These are phyloP conservation scores for Aspergillus transmontanensis DNA, from an alignment of 2,329 filamentous ascomycete species.

Conservation along the genomic window DNA sequence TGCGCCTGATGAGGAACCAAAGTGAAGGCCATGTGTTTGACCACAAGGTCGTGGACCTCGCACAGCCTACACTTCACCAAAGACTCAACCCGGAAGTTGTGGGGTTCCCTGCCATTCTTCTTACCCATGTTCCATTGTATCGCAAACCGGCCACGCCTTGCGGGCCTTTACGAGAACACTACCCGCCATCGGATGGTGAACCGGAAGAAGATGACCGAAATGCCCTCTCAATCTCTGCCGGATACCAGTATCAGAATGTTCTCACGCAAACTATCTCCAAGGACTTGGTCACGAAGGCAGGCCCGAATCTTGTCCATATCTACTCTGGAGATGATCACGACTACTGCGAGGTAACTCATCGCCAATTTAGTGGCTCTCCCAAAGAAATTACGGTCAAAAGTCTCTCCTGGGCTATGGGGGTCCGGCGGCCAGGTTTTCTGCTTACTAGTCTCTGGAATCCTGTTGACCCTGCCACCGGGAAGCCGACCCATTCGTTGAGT, in stretches of 20 bases:
- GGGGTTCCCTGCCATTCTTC: slow-evolving; percentile 82
- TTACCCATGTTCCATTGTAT: slow-evolving; percentile 90
- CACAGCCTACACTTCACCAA: slow-evolving; percentile 41
- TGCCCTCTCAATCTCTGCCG: slow-evolving; percentile 73
- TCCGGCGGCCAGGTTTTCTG: slow-evolving; percentile 81
- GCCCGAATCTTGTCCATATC: slow-evolving; percentile 74
- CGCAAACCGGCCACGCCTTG: slow-evolving; percentile 81
- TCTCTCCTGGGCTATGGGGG: slow-evolving; percentile 94
- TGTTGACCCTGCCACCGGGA: slow-evolving; percentile 59
- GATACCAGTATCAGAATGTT: slow-evolving; percentile 98
- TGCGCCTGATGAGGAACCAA: slow-evolving; percentile 67
- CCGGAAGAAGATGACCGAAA: slow-evolving; percentile 68
- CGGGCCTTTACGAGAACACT: slow-evolving; percentile 81
- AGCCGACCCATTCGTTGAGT: slow-evolving; percentile 25
- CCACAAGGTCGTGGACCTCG: slow-evolving; percentile 62
- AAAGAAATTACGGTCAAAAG: slow-evolving; percentile 94
- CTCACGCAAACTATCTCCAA: slow-evolving; percentile 75
- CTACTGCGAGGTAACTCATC: slow-evolving; percentile 88
- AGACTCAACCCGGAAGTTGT: slow-evolving; percentile 26
- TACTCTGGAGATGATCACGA: slow-evolving; percentile 98
- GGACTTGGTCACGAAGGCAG: slow-evolving; percentile 74
- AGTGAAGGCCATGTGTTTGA: slow-evolving; percentile 57
- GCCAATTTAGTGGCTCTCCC: slow-evolving; percentile 62
- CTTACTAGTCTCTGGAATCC: slow-evolving; percentile 93
- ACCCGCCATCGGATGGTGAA: slow-evolving; percentile 67